These are phyloP conservation scores for Pachysolen tannophilus DNA, from an alignment of 805 yeast species.

Conservation along the genomic window DNA sequence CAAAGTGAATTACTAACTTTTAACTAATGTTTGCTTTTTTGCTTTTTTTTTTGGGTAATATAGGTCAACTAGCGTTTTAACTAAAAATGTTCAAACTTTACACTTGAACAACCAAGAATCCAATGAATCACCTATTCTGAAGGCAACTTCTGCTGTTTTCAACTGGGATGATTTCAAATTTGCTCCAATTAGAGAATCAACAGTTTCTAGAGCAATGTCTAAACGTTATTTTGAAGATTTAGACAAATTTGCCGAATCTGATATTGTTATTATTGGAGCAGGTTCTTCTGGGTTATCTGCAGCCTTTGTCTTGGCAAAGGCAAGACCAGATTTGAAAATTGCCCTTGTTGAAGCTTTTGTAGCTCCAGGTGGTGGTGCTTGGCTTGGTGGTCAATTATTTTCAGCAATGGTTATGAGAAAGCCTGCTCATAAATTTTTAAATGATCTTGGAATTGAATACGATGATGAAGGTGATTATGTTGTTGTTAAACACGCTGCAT, in stretches of 20 bases:
- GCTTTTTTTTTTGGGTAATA: not conserved
- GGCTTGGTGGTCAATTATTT: conserved; percentile 71
- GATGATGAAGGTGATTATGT: conserved; percentile 79
- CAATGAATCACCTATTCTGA: conserved; percentile 18
- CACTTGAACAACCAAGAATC: not conserved
- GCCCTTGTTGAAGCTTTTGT: conserved; percentile 69
- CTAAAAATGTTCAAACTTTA: conserved; percentile 2
- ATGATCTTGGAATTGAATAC: conserved; percentile 54
- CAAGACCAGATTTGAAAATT: conserved; percentile 68
- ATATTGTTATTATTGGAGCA: conserved; percentile 70
- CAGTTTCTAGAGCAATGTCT: conserved; percentile 78
- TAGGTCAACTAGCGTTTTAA: conserved; percentile 10
- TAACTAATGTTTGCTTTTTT: not conserved
- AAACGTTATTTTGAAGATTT: conserved; percentile 63
- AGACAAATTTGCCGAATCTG: conserved; percentile 69
- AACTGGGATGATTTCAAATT: conserved; percentile 67
- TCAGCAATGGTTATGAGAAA: conserved; percentile 75
- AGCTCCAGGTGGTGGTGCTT: conserved; percentile 77
- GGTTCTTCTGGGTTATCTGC: conserved; percentile 74
- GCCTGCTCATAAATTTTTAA: conserved; percentile 65
- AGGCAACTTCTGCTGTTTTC: conserved; percentile 21
- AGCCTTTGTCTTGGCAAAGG: conserved; percentile 64
- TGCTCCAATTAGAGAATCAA: conserved; percentile 69
- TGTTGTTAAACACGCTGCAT: conserved; percentile 75
- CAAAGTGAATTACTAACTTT: not conserved